Base-by-base conservation (phyloP, 2,329 filamentous ascomycete species). In the Colletotrichum theobromicola region DNA sequence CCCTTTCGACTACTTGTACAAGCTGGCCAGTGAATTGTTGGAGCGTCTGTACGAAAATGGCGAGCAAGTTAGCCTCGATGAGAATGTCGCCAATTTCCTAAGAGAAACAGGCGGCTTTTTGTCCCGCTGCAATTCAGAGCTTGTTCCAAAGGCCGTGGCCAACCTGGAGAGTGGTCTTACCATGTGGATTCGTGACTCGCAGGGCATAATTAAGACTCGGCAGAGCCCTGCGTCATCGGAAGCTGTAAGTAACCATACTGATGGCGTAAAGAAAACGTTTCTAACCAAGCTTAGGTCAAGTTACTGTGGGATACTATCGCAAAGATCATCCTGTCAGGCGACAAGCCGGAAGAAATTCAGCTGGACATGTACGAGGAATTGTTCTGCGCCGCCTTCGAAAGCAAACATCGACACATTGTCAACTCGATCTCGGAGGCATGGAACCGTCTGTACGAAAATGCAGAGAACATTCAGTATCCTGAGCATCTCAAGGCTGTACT, bases 391-490 rank as follows among this genome's bases (percentile, higher is more conserved):
- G 90, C 88, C 2, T 93, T 89, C 82, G 88, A 82, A 76, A 93
- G 85, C 85, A 93, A 85, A 82, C 93, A 88, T 79, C 84, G 80
- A 71, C 85, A 81, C 74, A 89, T 86, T 78, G 94, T 85, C 76
- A 91, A 83, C 81, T 87, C 80, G 79, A 84, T 88, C 21, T 83
- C 86, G 46, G 84, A 85, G 28, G 78, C 87, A 75, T 98, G 95
- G 95, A 96, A 95, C 77, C 81, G 83, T 1, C 89, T 92, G 0
- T 95, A 95, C 79, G 92, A 92, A 24, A 84, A 89, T 18, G 88
- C 90, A 50, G 86, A 90, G 5, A 84, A 85, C 7, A 80, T 95
- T 2, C 84, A 90, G 28, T 96, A 94, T 82, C 93, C 95, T 0
- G 83, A 89, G 13, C 86, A 85, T 34, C 86, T 98, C 7, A 91